Evolutionary conservation across 345 rosid genomes (phyloP).

Genomic region (Melastoma malabathricum): DNA sequence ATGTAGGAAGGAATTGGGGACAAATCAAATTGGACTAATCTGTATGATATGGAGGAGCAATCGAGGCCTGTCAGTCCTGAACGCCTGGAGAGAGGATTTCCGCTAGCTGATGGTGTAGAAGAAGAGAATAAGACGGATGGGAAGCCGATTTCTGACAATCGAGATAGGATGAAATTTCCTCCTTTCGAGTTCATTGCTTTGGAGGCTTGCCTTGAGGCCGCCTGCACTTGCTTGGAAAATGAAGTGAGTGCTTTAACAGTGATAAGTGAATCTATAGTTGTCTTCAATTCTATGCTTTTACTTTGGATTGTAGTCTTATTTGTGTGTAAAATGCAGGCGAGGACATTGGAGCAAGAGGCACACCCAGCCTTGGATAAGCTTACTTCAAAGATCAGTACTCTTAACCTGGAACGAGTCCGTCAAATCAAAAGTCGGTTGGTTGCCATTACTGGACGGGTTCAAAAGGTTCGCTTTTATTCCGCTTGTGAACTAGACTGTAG

Average conservation of each 20-base stretch:
- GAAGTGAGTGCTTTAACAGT: constrained; percentile 23
- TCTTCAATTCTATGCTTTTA: not conserved
- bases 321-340: constrained; percentile 23
- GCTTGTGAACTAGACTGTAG: constrained; percentile 1
- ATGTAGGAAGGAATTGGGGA: constrained; percentile 42
- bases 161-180: constrained; percentile 39
- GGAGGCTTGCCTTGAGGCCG: constrained; percentile 66
- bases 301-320: constrained; percentile 5
- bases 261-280: not conserved
- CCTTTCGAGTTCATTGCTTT: constrained; percentile 63
- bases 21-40: constrained; percentile 27
- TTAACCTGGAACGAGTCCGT: constrained; percentile 54
- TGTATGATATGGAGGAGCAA: constrained; percentile 29
- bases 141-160: constrained; percentile 48
- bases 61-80: constrained; percentile 16
- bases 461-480: constrained; percentile 30
- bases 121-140: constrained; percentile 35
- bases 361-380: constrained; percentile 63
- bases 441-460: constrained; percentile 61
- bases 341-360: constrained; percentile 49
- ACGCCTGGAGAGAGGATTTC: constrained; percentile 16
- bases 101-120: constrained; percentile 17
- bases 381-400: constrained; percentile 65
- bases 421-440: constrained; percentile 62
- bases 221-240: constrained; percentile 52